Conservation (phyloP, 163 green algal species). For the Scenedesmus sp. region DNA sequence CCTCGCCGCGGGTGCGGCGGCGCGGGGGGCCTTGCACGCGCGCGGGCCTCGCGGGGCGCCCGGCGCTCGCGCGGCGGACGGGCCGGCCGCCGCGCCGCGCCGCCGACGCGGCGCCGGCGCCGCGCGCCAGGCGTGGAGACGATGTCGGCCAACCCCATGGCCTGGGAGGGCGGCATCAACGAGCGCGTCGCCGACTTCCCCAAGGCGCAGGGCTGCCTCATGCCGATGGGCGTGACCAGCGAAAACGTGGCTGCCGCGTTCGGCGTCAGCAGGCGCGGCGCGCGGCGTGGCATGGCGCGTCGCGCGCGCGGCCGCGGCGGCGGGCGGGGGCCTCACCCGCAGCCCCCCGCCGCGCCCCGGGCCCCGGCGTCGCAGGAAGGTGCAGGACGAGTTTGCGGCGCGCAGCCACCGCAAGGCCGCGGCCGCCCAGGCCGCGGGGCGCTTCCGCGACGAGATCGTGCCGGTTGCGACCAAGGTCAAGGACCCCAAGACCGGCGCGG, state of each 20-base stretch:
- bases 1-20: conserved; percentile 63
- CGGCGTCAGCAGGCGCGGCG: conserved; percentile 68
- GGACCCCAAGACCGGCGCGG: conserved; percentile 85
- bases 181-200: conserved; percentile 68
- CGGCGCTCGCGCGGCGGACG: background rate
- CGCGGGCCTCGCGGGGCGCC: too few relatives aligned
- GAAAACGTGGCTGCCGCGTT: conserved; percentile 98
- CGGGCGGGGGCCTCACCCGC: background rate
- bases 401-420: conserved; percentile 89
- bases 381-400: conserved; percentile 92
- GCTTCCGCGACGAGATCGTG: conserved; percentile 97
- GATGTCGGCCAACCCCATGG: conserved; percentile 97
- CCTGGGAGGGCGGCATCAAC: conserved; percentile 96
- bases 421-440: conserved; percentile 77
- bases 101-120: too few relatives aligned
- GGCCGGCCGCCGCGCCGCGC: background rate
- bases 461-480: conserved; percentile 89
- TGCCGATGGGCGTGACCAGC: conserved; percentile 98
- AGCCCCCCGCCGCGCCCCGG: too few relatives aligned
- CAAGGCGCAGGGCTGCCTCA: conserved; percentile 80
- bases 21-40: too few relatives aligned
- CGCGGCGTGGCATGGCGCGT: background rate
- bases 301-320: background rate
- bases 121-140: conserved; percentile 89
- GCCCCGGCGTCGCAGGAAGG: background rate